Base-by-base conservation (phyloP, 1,284 basidiomycete species). In the Ceratobasidium sp. region DNA sequence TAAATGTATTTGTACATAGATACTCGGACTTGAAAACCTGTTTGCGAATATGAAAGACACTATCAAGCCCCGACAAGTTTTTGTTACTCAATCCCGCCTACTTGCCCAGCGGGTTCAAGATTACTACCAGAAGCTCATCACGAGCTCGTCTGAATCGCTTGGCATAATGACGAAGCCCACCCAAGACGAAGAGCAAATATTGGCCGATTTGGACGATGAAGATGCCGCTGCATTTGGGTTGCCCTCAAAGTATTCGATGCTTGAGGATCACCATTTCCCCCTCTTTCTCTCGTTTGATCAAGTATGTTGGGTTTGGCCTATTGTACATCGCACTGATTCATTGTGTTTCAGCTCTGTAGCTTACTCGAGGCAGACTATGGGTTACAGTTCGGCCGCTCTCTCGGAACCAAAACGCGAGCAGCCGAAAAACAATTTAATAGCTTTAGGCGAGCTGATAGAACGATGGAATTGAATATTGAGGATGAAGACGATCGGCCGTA, bases 61-160 rank as follows among this genome's bases (percentile, higher is more conserved):
- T 32, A 73, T 76, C 6, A 81, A 80, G 68, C 85, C 86, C 0
- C 83, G 87, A 20, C 90, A 91, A 73, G 77, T 91, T 1, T 91
- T 91, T 72, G 85, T 92, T 0, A 91, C 90, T 0, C 86, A 89
- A 75, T 90, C 88, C 1, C 80, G 81, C 22, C 81, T 88, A 6
- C 81, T 91, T 4, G 87, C 87, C 0, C 80, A 78, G 40, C 88
- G 87, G 70, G 89, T 91, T 20, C 81, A 87, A 73, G 86, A 89
- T 69, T 88, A 87, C 72, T 92, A 69, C 32, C 17, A 65, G 1
- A 50, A 50, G 29, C 54, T 69, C 25, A 43, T 31, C 65, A 42
- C 29, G 45, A 20, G 47, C 52, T 31, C 25, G n/a, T 42, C 22
- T 32, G 25, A 27, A 31, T 3, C 27, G n/a, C 31, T 25, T 4